Conservation (phyloP, 768 basidiomycete species). For the Rhodosporidiobolus odoratus region DNA sequence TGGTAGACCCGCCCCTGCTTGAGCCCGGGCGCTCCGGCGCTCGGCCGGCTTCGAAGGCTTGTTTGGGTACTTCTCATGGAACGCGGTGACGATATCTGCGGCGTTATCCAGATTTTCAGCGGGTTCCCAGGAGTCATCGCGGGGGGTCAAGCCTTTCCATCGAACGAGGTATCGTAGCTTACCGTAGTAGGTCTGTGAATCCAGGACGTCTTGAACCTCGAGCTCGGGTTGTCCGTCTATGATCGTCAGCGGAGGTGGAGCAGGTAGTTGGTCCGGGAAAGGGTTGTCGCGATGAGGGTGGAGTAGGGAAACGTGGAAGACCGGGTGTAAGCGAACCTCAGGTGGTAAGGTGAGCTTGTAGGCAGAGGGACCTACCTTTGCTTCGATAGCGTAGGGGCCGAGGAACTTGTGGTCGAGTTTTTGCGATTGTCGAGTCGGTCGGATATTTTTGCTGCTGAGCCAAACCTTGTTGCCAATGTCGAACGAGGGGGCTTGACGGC, state of each 20-base stretch:
- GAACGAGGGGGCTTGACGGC: background rate
- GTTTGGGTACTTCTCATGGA: background rate
- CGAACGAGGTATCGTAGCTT: conserved; percentile 4
- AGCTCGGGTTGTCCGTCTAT: background rate
- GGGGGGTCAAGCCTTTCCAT: background rate
- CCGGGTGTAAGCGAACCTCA: conserved; percentile 48
- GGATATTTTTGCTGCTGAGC: conserved; percentile 2
- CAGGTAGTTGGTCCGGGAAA: background rate
- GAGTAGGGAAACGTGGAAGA: conserved; percentile 49
- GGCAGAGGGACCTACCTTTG: conserved; percentile 13
- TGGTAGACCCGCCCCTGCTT: no score
- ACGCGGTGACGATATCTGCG: background rate
- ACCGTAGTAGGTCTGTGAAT: background rate
- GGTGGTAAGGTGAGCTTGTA: conserved; percentile 47
- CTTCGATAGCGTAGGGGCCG: background rate
- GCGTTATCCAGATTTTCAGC: background rate
- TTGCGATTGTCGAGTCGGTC: background rate
- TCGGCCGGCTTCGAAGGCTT: background rate
- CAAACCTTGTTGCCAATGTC: background rate
- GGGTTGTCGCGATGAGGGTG: conserved; percentile 44
- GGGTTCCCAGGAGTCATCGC: background rate
- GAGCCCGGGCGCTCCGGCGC: background rate
- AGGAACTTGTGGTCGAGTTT: conserved; percentile 1
- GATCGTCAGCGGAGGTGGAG: conserved; percentile 34
- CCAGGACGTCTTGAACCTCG: background rate